Percentiles rank a stretch among this genome's conserved stretches.
Evolutionary conservation across 176 grass and related monocot genomes (phyloP).

Genomic region (Themeda triandra): DNA sequence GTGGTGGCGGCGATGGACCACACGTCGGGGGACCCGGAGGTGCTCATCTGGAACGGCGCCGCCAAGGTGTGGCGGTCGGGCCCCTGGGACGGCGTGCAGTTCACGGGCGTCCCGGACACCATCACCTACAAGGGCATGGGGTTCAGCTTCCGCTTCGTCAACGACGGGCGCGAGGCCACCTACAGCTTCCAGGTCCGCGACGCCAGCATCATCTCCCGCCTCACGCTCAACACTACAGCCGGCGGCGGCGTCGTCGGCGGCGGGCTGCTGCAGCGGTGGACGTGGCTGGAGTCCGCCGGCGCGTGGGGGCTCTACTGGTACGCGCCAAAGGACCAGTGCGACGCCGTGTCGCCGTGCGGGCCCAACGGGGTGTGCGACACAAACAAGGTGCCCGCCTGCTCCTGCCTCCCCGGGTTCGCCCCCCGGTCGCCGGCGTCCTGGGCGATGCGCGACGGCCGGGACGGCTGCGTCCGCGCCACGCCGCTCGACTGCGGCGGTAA

Average conservation of each 20-base stretch:
- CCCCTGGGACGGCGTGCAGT: conserved; percentile 52
- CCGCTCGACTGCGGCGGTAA: conserved; percentile 33
- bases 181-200: conserved; percentile 50
- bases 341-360: conserved; percentile 39
- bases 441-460: conserved; percentile 22
- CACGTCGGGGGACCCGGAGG: conserved; percentile 43
- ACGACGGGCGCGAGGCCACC: conserved; percentile 18
- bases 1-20: conserved; percentile 32
- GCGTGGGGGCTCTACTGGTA: conserved; percentile 60
- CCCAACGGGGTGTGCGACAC: conserved; percentile 43
- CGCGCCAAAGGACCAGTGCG: conserved; percentile 64
- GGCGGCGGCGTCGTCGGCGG: background rate
- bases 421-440: conserved; percentile 37
- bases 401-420: conserved; percentile 46
- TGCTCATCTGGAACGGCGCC: conserved; percentile 39
- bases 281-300: conserved; percentile 7
- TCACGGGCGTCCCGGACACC: conserved; percentile 61
- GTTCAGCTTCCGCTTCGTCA: conserved; percentile 55
- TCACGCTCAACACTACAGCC: conserved; percentile 27
- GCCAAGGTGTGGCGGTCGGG: conserved; percentile 44
- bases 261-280: conserved; percentile 49
- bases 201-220: conserved; percentile 31
- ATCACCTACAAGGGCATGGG: background rate
- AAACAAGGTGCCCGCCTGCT: conserved; percentile 24
- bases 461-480: conserved; percentile 39